phyloP scores from a whole-genome alignment of 495 filamentous ascomycete genomes.

The Clohesyomyces aquaticus region DNA sequence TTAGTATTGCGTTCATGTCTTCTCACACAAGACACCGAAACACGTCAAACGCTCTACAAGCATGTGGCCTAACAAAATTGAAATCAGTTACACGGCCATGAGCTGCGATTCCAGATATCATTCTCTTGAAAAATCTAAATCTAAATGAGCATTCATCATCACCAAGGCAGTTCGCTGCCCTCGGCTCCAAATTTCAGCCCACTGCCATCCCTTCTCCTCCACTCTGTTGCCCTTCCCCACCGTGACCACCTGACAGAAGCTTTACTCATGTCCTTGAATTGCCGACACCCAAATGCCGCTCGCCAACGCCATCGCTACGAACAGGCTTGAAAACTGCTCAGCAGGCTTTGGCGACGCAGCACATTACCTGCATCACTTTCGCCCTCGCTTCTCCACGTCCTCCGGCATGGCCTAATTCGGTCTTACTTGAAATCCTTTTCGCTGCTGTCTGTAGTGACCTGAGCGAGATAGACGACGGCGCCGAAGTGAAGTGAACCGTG shows the following conservation, averaged over 20 bases:
- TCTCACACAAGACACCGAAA: no score
- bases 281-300: conserved; percentile 44
- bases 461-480: not conserved
- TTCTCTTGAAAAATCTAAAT: conserved; percentile 34
- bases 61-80: conserved; percentile 47
- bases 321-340: conserved; percentile 35
- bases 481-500: not conserved
- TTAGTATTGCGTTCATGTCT: no score
- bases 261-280: conserved; percentile 38
- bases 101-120: conserved; percentile 30
- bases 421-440: no score
- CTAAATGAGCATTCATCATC: conserved; percentile 7
- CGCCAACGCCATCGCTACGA: conserved; percentile 31
- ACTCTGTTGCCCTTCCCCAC: conserved; percentile 35
- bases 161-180: no score
- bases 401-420: no score
- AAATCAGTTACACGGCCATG: conserved; percentile 52
- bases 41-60: no score
- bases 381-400: no score
- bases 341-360: conserved; percentile 31
- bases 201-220: conserved; percentile 15
- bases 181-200: conserved; percentile 34
- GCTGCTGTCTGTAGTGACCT: not conserved
- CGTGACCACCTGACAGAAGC: conserved; percentile 43
- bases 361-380: conserved; percentile 32